These are phyloP conservation scores for Trebouxiophyceae sp. DNA, from an alignment of 163 green algal species.

Conservation along the genomic window DNA sequence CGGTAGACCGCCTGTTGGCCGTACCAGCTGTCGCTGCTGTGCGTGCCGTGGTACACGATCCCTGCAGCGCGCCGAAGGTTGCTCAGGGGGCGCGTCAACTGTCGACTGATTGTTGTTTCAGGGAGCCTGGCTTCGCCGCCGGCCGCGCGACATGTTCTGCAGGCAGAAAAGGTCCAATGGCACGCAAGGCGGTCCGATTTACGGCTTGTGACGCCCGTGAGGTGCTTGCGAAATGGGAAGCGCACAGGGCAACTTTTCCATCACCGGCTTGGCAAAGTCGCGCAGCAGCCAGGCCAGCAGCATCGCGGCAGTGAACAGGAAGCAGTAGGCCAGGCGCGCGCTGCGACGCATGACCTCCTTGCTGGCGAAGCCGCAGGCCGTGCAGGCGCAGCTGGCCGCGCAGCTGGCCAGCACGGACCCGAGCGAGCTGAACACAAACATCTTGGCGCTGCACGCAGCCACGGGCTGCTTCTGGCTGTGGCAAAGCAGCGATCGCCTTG, in stretches of 20 bases:
- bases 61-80: slow-evolving; percentile 53
- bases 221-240: not conserved
- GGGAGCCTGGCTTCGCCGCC: no score
- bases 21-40: slow-evolving; percentile 77
- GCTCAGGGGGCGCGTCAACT: no score
- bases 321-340: slow-evolving; percentile 71
- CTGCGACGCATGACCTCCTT: slow-evolving; percentile 38
- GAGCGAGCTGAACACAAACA: slow-evolving; percentile 14
- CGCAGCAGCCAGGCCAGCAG: slow-evolving; percentile 80
- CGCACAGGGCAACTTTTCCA: slow-evolving; percentile 89
- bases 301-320: slow-evolving; percentile 89
- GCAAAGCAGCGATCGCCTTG: no score
- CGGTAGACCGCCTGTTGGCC: slow-evolving; percentile 94
- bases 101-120: no score
- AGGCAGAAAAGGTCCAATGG: no score
- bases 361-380: slow-evolving; percentile 28
- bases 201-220: no score
- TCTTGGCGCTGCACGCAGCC: not conserved
- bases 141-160: no score
- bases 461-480: no score
- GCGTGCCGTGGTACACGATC: slow-evolving; percentile 57
- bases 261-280: slow-evolving; percentile 85
- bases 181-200: no score
- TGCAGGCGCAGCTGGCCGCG: slow-evolving; percentile 24
- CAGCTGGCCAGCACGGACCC: slow-evolving; percentile 16